Evolutionary conservation across 345 rosid genomes (phyloP).

Genomic region (Salix arbutifolia): DNA sequence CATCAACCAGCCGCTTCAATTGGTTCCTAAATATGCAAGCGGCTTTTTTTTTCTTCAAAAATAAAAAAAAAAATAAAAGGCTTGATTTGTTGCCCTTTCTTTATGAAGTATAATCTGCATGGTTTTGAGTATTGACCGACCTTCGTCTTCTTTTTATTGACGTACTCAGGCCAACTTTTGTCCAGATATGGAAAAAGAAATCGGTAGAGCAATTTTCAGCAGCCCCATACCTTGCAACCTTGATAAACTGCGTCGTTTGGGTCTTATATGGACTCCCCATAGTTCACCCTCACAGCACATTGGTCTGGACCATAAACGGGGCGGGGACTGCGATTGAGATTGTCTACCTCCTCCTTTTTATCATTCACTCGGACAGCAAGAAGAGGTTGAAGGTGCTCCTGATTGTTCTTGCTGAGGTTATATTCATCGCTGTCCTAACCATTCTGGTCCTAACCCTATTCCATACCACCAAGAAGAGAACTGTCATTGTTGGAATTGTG

Average conservation of each 20-base stretch:
- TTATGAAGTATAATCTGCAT: too few species aligned
- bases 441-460: constrained; percentile 40
- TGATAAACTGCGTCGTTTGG: constrained; percentile 80
- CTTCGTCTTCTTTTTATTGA: too few species aligned
- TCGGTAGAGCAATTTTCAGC: constrained; percentile 78
- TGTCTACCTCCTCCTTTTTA: constrained; percentile 43
- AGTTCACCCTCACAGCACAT: constrained; percentile 61
- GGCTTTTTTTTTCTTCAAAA: too few species aligned
- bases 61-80: too few species aligned
- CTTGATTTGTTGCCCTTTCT: too few species aligned
- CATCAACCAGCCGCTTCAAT: too few species aligned
- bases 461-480: constrained; percentile 40
- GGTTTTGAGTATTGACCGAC: neutral
- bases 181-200: constrained; percentile 56
- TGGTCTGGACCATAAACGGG: constrained; percentile 74
- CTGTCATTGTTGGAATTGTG: constrained; percentile 53
- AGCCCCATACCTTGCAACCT: constrained; percentile 69
- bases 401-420: constrained; percentile 30
- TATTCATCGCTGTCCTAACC: constrained; percentile 30
- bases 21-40: neutral
- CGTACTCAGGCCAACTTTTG: constrained; percentile 68
- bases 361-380: constrained; percentile 35
- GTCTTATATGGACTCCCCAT: constrained; percentile 72
- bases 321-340: constrained; percentile 57
- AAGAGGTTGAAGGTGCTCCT: constrained; percentile 35